Conservation (phyloP, 2,329 filamentous ascomycete species). For the Penicillium decumbens region DNA sequence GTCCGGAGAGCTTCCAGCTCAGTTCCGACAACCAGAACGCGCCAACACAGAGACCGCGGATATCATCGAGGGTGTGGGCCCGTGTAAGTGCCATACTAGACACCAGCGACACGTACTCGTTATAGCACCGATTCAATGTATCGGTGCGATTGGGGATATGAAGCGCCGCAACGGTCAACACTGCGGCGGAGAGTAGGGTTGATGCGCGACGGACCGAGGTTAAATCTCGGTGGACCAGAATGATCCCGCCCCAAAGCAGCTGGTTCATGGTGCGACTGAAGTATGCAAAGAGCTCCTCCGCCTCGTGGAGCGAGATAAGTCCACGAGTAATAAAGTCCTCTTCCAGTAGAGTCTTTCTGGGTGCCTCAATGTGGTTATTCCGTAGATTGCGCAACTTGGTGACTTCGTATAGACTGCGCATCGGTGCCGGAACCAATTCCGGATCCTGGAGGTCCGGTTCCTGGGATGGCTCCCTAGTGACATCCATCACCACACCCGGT, state of each 20-base stretch:
- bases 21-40: slow-evolving; percentile 61
- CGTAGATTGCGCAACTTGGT: slow-evolving; percentile 47
- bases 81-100: slow-evolving; percentile 56
- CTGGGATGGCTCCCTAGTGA: slow-evolving; percentile 46
- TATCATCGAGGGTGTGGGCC: slow-evolving; percentile 54
- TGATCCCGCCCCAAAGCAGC: slow-evolving; percentile 51
- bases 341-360: slow-evolving; percentile 38
- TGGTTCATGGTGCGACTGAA: slow-evolving; percentile 51
- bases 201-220: slow-evolving; percentile 53
- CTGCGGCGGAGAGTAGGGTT: slow-evolving; percentile 52
- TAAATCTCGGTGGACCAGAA: slow-evolving; percentile 49
- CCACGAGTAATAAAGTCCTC: slow-evolving; percentile 52
- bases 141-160: slow-evolving; percentile 54
- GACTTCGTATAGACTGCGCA: slow-evolving; percentile 53
- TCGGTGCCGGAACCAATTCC: slow-evolving; percentile 47
- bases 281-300: slow-evolving; percentile 49
- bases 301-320: slow-evolving; percentile 45
- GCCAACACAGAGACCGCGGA: slow-evolving; percentile 57
- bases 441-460: slow-evolving; percentile 41
- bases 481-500: slow-evolving; percentile 36
- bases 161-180: slow-evolving; percentile 55
- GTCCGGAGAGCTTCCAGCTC: slow-evolving; percentile 59
- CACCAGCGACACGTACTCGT: slow-evolving; percentile 55
- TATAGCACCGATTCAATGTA: slow-evolving; percentile 53
- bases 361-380: slow-evolving; percentile 36